Evolutionary conservation across 805 yeast genomes (phyloP), one percentile per base, ranked within the genome.

Genomic region (Candida jianshihensis): DNA sequence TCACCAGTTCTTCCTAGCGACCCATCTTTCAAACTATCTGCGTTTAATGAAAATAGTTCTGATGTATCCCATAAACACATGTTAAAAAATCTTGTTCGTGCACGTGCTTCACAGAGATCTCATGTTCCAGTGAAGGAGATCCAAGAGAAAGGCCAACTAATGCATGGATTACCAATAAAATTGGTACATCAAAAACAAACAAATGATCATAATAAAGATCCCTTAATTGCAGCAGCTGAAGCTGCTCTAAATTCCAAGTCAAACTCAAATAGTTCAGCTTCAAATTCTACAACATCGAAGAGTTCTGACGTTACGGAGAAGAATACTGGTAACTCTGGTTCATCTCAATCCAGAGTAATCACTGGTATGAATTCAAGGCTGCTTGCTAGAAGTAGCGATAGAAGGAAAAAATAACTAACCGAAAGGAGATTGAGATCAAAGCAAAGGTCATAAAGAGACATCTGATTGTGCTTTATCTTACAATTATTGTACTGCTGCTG

Each of bases 321-420:
- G n/a, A 12, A 18, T 12, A 7, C 36, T 7, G 14, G 10, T n/a
- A 20, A 25, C 14, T 10, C 14, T n/a, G 33, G 26, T 11, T 19
- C 32, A 40, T 36, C 29, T 19, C 27, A 43, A 3, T 51, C 54
- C 33, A 59, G 51, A 21, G 34, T 54, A 16, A 66, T 77, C 16
- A 75, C 82, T 3, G 61, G 76, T 13, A 63, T 71, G 71, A 78
- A 75, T 51, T 78, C 85, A 6, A 74, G 73, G 47, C 62, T 80
- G 32, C 56, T 79, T 39, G 78, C 83, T 5, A 59, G 85, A 48
- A 71, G 77, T 35, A 62, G 65, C 17, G 57, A 77, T 42, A 68
- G 63, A 38, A 68, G 62, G 51, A 51, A 48, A 36, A 40, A 38
- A 27, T 38, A 36, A 34, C 35, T 20, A 33, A 34, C 31, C 17